phyloP scores from a whole-genome alignment of 495 filamentous ascomycete genomes.

The Polyplosphaeria fusca region DNA sequence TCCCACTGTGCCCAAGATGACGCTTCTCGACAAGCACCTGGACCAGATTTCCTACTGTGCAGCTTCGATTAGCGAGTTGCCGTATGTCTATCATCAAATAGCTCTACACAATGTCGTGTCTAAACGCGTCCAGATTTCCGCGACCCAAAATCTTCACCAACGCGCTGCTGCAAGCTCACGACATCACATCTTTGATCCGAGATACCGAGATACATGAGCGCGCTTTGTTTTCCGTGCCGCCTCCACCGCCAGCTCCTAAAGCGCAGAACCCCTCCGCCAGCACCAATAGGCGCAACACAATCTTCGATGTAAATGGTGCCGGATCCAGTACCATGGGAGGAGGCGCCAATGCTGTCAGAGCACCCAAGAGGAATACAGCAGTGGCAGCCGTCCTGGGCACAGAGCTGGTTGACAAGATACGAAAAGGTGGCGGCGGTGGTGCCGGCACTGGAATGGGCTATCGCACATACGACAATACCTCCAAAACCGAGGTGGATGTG shows the following conservation, averaged over 20 bases:
- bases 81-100: constrained; percentile 51
- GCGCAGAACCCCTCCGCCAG: constrained; percentile 42
- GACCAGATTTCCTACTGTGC: constrained; percentile 88
- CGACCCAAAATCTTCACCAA: constrained; percentile 95
- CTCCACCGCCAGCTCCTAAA: constrained; percentile 52
- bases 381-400: constrained; percentile 86
- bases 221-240: constrained; percentile 86
- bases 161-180: constrained; percentile 77
- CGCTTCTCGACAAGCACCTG: constrained; percentile 79
- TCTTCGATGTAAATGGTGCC: constrained; percentile 45
- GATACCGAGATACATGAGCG: constrained; percentile 95
- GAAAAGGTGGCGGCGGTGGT: constrained; percentile 52
- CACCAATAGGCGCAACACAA: constrained; percentile 50
- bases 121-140: constrained; percentile 58
- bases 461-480: constrained; percentile 33
- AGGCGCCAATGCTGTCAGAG: constrained; percentile 51
- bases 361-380: constrained; percentile 71
- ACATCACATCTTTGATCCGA: constrained; percentile 91
- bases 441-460: constrained; percentile 40
- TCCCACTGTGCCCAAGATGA: constrained; percentile 43
- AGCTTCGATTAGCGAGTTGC: constrained; percentile 75
- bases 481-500: constrained; percentile 73
- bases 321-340: constrained; percentile 46
- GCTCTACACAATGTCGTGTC: not conserved
- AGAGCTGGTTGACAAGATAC: constrained; percentile 80